Base-by-base conservation (phyloP, 2,329 filamentous ascomycete genomes). In the Bipolaris oryzae region DNA sequence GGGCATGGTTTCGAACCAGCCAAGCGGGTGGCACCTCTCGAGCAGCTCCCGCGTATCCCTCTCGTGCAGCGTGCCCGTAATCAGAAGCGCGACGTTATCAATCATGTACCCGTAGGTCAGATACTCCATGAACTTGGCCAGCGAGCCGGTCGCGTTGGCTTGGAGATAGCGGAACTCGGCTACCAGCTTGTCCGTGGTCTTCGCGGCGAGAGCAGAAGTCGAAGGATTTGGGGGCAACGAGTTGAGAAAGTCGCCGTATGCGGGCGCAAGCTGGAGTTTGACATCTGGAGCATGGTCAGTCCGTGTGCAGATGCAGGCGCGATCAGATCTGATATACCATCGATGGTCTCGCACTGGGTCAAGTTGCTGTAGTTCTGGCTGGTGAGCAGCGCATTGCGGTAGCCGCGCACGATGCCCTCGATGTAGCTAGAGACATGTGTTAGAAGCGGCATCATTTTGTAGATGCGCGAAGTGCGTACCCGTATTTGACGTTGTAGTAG, bases 91-190 rank as follows among this genome's bases (percentile, higher is more conserved):
- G 50, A 99, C 92, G 72, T 99, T 99, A 80, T 99, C 95, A 78
- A 99, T 99, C 95, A 99, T 99, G 84, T 99, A 99, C 61, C 93
- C 94, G 77, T 99, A 99, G 1, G 95, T 99, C 60, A 99, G 83
- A 78, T 96, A 99, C 78, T 98, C 92, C 86, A 99, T 92, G 78
- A 99, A 99, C 75, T 91, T 92, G 61, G 93, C 89, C 35, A 97
- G 87, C 1, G 92, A 91, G 15, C 95, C 95, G 2, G 91, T 91
- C 25, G 94, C 91, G 74, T 99, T 96, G 61, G 93, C 92, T 68
- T 96, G 91, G 43, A 99, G 85, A 77, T 99, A 99, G 74, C 92
- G 89, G 78, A 99, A 99, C 78, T 99, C 95, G 65, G 93, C 89
- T 63, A 99, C 94, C 64, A 99, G 88, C 82, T 99, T 99, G 76